These are phyloP conservation scores for Acanthamoeba healyi DNA, from an alignment of 208 protist species.

Conservation along the genomic window DNA sequence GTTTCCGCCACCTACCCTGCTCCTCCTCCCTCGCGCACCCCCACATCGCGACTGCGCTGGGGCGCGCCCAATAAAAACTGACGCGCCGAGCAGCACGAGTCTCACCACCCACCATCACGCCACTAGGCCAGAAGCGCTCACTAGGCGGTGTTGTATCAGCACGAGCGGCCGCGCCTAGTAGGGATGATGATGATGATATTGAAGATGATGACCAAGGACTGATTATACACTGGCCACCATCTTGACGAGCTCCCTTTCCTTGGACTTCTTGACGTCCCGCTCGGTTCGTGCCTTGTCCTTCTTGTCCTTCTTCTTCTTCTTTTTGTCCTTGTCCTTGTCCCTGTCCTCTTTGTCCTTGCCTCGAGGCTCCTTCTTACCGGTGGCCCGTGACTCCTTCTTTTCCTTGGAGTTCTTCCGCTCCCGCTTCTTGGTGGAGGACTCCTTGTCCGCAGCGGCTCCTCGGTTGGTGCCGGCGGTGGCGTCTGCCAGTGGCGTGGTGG, in stretches of 20 bases:
- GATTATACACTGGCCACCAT: conserved; percentile 31
- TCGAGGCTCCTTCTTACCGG: neutral
- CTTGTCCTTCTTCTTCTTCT: conserved; percentile 39
- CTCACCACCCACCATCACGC: too few relatives aligned
- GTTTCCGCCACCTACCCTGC: neutral
- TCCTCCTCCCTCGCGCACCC: neutral
- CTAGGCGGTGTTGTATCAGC: too few relatives aligned
- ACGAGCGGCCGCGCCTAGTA: too few relatives aligned
- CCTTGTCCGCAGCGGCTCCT: neutral
- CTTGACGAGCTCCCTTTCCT: neutral
- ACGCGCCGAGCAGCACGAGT: too few relatives aligned
- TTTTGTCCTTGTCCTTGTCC: conserved; percentile 46
- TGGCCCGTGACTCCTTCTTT: neutral
- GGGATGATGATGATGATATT: neutral
- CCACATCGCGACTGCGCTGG: neutral
- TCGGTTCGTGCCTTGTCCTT: conserved; percentile 25
- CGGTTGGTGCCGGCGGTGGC: neutral
- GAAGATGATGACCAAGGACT: neutral
- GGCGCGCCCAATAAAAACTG: neutral
- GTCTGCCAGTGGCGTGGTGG: neutral
- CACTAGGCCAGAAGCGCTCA: too few relatives aligned
- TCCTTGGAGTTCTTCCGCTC: conserved; percentile 53
- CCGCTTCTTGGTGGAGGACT: neutral
- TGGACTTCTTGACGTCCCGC: neutral
- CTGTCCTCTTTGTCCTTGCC: conserved; percentile 5